Base-by-base conservation (phyloP, 1,284 basidiomycete species). In the Vanrija sp. region DNA sequence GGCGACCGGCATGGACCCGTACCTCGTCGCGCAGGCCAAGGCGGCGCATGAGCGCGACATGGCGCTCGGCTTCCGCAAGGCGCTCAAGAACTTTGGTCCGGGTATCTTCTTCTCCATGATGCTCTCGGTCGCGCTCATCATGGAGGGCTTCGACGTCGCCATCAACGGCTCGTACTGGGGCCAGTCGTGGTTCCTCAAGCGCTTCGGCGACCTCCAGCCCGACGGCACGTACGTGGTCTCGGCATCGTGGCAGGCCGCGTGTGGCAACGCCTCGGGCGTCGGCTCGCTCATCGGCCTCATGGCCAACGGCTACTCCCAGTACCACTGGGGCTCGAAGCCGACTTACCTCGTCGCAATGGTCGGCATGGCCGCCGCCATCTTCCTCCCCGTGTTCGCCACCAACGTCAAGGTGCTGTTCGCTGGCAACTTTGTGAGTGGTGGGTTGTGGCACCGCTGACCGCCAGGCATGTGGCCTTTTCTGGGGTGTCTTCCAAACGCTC, bases 401-500 rank as follows among this genome's bases (percentile, higher is more conserved):
- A 69, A 61, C 25, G 60, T 79, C 20, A 57, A 57, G 36, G 69
- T 69, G 48, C 72, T 78, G 8, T 61, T 71, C 37, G 65, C 69
- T 20, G 72, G 59, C 4, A 62, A 49, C 5, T 19, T 58, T 22
- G 38, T 54, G n/a, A 54, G 47, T 16, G 44, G 44, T n/a, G n/a
- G n/a, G n/a, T n/a, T 19, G 12, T 31, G 38, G n/a, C 38, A 39
- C n/a, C n/a, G 6, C n/a, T 39, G n/a, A 39, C 38, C 2, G 18
- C 12, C 38, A 38, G 37, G 22, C 12, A 4, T 31, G 31, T 14
- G 53, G 56, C 36, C n/a, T 58, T 18, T 74, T 73, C 19, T 78
- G 76, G 75, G 76, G 75, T 63, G 66, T 72, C 37, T 75, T 73
- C 67, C 75, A 79, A 60, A 77, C 77, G 0, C 65, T 79, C 6